Conservation (phyloP, 2,329 filamentous ascomycete genomes). For the Fusarium sulawesiense region DNA sequence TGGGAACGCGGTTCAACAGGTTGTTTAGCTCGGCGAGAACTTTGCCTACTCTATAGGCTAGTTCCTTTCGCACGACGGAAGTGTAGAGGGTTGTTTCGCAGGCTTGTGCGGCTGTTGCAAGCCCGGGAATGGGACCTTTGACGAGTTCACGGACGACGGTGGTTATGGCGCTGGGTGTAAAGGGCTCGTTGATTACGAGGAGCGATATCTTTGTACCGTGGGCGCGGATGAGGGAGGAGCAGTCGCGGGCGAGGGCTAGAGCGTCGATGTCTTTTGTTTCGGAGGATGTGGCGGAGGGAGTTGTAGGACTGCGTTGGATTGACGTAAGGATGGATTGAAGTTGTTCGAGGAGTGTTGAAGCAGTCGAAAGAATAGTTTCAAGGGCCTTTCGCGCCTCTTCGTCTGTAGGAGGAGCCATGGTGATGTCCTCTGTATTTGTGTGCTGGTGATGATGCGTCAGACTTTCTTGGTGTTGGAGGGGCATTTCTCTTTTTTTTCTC, state of each 20-base stretch:
- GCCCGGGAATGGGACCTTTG: constrained; percentile 76
- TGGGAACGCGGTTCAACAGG: constrained; percentile 70
- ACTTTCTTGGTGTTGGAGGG: constrained; percentile 42
- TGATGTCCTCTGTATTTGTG: neutral
- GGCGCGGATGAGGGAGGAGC: constrained; percentile 78
- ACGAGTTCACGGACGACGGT: constrained; percentile 79
- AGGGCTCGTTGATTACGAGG: constrained; percentile 86
- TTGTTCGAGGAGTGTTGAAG: constrained; percentile 54
- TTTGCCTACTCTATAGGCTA: constrained; percentile 68
- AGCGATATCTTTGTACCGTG: constrained; percentile 90
- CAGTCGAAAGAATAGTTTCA: constrained; percentile 53
- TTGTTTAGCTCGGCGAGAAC: constrained; percentile 71
- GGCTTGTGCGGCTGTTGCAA: constrained; percentile 76
- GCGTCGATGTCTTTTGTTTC: constrained; percentile 59
- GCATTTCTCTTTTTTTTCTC: constrained; percentile 30
- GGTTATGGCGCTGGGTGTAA: constrained; percentile 80
- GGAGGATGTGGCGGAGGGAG: constrained; percentile 24
- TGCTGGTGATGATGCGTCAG: constrained; percentile 10
- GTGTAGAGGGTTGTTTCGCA: constrained; percentile 73
- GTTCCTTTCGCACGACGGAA: constrained; percentile 69
- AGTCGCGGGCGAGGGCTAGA: constrained; percentile 76
- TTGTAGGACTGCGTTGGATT: constrained; percentile 50
- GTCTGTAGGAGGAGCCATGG: constrained; percentile 43
- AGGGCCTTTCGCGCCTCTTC: constrained; percentile 52
- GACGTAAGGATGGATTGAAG: constrained; percentile 57